Base-by-base conservation (phyloP, 225 moss, liverwort and hornwort species). In the Bryum argenteum region DNA sequence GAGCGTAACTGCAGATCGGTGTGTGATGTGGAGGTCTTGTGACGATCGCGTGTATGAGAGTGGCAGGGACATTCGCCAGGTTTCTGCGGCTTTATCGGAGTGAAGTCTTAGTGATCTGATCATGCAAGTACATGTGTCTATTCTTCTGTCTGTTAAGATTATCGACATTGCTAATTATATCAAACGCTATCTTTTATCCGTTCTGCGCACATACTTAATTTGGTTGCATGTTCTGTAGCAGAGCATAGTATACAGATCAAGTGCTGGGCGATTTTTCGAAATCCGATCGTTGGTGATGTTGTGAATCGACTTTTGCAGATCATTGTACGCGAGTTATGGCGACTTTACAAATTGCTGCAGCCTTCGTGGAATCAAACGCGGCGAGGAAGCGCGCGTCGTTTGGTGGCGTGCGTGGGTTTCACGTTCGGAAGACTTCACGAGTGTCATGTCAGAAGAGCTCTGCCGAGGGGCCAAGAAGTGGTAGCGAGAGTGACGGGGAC, bases 321-420 rank as follows among this genome's bases (percentile, higher is more conserved):
- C 37, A 24, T 14, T 43, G 23, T 75, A 2, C 70, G 38, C 56
- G 14, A 40, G 18, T 67, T 62, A 87, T 87, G 86, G 80, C 78
- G 54, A 62, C 58, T 62, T 40, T 83, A 1, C 80, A 77, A 65
- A 57, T 80, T 3, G 40, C 42, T 12, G 7, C 64, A 16, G 47
- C 23, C 21, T 76, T 87, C 43, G 40, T 54, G 20, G 66, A 58
- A 0, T 60, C 75, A 26, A 71, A n/a, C 6, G 54, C 57, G 50
- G 56, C 76, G 38, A 39, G 74, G 18, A 70, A 58, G 67, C 58
- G 57, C 17, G 45, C 57, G 10, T 66, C 78, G 18, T 17, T 64
- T 21, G 16, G 61, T 57, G 38, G 37, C 45, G 9, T 38, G 48
- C 73, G 37, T 18, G 74, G 39, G 24, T 58, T 63, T 47, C 66